Evolutionary conservation across 2,329 filamentous ascomycete species (phyloP).

Genomic region (Cercospora zeae-maydis): DNA sequence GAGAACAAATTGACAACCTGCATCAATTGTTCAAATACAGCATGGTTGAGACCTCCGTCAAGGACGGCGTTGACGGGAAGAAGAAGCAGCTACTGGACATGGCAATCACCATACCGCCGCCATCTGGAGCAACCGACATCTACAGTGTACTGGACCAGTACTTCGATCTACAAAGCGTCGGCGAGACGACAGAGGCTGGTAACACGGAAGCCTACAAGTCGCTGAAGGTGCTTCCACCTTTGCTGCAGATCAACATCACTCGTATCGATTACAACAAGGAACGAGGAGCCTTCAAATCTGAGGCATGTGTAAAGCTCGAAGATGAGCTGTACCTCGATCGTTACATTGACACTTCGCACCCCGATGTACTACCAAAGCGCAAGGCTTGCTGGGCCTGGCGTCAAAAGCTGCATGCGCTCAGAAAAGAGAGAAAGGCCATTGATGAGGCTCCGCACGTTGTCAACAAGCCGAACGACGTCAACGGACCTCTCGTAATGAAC

Average conservation of each 20-base stretch:
- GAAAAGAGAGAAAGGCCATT: constrained; percentile 32
- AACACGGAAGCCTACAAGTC: constrained; percentile 61
- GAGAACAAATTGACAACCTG: constrained; percentile 68
- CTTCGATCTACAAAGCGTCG: constrained; percentile 75
- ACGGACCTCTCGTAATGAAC: constrained; percentile 29
- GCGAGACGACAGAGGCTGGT: constrained; percentile 54
- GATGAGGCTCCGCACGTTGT: constrained; percentile 20
- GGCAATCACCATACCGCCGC: constrained; percentile 65
- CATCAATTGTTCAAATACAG: constrained; percentile 32
- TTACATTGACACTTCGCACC: constrained; percentile 68
- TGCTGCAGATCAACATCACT: constrained; percentile 87
- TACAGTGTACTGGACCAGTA: constrained; percentile 81
- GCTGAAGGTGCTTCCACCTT: constrained; percentile 63
- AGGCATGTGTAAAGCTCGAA: constrained; percentile 72
- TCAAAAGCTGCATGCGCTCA: constrained; percentile 49
- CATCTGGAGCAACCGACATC: constrained; percentile 60
- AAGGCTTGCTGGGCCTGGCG: constrained; percentile 73
- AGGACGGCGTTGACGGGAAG: constrained; percentile 21
- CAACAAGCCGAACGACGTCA: constrained; percentile 18
- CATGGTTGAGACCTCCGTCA: constrained; percentile 23
- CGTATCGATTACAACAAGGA: constrained; percentile 69
- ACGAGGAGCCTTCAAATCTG: constrained; percentile 63
- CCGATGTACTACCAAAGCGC: constrained; percentile 61
- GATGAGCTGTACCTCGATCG: constrained; percentile 82
- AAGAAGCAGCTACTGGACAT: constrained; percentile 36